These are phyloP conservation scores for Phytophthora sp. DNA, from an alignment of 352 stramenopile species.

Conservation along the genomic window DNA sequence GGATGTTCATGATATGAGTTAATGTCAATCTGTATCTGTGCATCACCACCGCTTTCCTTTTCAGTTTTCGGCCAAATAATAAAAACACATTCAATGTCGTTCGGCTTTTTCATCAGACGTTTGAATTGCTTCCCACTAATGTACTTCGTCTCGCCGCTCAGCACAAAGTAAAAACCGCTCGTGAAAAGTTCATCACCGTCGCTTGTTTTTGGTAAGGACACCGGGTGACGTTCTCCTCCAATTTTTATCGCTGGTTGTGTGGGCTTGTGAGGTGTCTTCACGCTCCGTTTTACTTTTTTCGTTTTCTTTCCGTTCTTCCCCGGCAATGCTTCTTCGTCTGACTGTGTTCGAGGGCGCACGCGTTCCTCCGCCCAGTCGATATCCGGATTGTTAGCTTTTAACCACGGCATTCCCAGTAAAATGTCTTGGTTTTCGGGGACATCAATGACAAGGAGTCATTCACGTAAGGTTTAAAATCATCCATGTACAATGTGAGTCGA, in stretches of 20 bases:
- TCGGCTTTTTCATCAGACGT: neutral
- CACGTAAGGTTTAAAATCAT: constrained; percentile 7
- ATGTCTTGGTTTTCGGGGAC: constrained; percentile 4
- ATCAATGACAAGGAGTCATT: constrained; percentile 12
- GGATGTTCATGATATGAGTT: neutral
- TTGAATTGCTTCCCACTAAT: constrained; percentile 9
- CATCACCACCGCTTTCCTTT: constrained; percentile 3
- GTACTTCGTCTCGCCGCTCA: neutral
- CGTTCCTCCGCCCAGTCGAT: neutral
- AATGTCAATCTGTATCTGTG: neutral
- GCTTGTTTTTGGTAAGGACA: neutral
- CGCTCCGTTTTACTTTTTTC: neutral
- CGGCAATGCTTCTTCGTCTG: neutral
- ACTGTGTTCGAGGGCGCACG: neutral
- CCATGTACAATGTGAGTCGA: constrained; percentile 5
- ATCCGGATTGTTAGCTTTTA: neutral
- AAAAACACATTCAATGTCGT: constrained; percentile 3
- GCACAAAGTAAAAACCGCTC: neutral
- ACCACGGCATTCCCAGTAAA: neutral
- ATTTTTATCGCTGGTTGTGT: neutral
- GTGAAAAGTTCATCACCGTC: neutral
- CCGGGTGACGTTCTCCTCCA: neutral
- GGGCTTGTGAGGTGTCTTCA: neutral
- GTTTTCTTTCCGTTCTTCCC: neutral
- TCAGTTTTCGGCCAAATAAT: constrained; percentile 3